Evolutionary conservation across 108 stramenopile species (phyloP).

Genomic region (Cyclotella sp.): DNA sequence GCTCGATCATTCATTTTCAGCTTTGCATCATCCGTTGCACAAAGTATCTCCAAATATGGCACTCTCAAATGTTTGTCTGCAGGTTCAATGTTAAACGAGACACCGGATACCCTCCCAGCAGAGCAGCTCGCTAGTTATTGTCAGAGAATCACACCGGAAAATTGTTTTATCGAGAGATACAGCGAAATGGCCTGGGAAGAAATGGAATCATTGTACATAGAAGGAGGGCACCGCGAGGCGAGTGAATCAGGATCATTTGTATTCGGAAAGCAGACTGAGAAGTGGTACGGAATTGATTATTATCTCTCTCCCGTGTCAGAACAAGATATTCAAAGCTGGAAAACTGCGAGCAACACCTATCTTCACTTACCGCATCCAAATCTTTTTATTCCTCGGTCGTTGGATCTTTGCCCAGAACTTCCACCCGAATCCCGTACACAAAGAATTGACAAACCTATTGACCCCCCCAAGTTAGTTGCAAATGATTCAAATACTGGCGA

Average conservation of each 20-base stretch:
- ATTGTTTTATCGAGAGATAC: constrained; percentile 86
- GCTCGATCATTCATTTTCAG: not conserved
- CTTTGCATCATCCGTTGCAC: constrained; percentile 67
- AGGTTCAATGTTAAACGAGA: constrained; percentile 80
- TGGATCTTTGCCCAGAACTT: constrained; percentile 75
- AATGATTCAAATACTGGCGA: constrained; percentile 40
- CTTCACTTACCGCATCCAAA: constrained; percentile 74
- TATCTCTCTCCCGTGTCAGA: constrained; percentile 57
- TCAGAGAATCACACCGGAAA: constrained; percentile 53
- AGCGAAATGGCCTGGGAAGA: constrained; percentile 79
- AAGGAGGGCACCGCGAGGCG: constrained; percentile 12
- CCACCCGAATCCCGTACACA: constrained; percentile 75
- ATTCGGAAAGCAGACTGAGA: constrained; percentile 63
- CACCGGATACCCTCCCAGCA: constrained; percentile 61
- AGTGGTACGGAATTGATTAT: constrained; percentile 86
- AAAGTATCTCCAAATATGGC: constrained; percentile 63
- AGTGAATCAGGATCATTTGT: constrained; percentile 11
- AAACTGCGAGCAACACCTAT: constrained; percentile 16
- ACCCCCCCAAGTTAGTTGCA: constrained; percentile 74
- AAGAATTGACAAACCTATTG: constrained; percentile 75
- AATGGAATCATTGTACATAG: constrained; percentile 19
- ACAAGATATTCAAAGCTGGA: constrained; percentile 46
- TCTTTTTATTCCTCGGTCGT: constrained; percentile 74
- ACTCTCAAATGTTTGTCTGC: constrained; percentile 71
- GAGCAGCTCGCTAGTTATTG: constrained; percentile 52